phyloP scores from a whole-genome alignment of 192 early-diverging fungal genomes.

The Entomortierella chlamydospora region DNA sequence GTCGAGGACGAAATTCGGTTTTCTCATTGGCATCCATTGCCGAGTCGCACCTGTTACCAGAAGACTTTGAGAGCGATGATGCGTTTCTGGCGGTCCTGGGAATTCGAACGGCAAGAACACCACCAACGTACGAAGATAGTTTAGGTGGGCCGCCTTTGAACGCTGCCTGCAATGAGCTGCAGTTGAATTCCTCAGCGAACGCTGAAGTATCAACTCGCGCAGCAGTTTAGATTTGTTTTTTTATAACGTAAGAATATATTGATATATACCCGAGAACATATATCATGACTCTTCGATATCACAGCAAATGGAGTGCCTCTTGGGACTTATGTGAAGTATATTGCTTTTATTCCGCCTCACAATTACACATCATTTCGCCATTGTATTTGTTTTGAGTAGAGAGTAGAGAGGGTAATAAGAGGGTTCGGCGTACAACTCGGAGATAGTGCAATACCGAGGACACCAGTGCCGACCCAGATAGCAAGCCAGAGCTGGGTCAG shows the following conservation, averaged over 20 bases:
- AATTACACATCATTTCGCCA: neutral
- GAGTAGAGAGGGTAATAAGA: conserved; percentile 45
- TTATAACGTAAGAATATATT: too few relatives aligned
- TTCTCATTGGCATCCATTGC: neutral
- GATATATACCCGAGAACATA: too few relatives aligned
- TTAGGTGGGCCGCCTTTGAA: neutral
- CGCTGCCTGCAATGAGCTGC: neutral
- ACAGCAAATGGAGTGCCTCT: too few relatives aligned
- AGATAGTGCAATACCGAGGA: conserved; percentile 58
- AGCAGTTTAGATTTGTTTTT: too few relatives aligned
- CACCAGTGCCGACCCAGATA: conserved; percentile 48
- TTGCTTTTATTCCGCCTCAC: too few relatives aligned
- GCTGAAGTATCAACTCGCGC: too few relatives aligned
- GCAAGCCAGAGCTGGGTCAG: conserved; percentile 52
- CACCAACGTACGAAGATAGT: conserved; percentile 15
- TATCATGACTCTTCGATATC: too few relatives aligned
- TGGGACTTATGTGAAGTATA: too few relatives aligned
- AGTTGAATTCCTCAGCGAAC: neutral
- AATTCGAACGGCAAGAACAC: neutral
- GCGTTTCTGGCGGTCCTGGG: conserved; percentile 2
- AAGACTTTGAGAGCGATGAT: conserved; percentile 6
- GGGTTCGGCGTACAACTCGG: conserved; percentile 55
- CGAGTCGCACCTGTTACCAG: neutral
- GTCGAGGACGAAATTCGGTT: neutral
- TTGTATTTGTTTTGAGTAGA: neutral